phyloP scores from a whole-genome alignment of 2,329 filamentous ascomycete species.

The Scleromitrula shiraiana region DNA sequence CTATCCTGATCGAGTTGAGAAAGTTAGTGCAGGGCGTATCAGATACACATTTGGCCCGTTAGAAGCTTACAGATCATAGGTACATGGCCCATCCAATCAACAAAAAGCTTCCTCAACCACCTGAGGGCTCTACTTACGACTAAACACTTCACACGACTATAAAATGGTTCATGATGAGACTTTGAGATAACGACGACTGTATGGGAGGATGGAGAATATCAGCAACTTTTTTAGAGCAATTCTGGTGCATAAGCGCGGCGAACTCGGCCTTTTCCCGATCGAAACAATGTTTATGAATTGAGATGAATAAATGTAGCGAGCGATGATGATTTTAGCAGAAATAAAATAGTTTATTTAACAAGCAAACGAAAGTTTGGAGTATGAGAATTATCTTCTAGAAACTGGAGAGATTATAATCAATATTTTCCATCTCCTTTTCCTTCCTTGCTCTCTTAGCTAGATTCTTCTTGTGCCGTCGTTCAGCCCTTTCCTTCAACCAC shows the following conservation, averaged over 20 bases:
- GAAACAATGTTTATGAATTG: conserved; percentile 15
- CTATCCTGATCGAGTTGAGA: conserved; percentile 77
- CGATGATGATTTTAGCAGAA: conserved; percentile 2
- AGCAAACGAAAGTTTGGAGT: too few species aligned
- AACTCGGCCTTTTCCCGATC: conserved; percentile 20
- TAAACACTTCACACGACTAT: not conserved
- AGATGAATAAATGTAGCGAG: conserved; percentile 10
- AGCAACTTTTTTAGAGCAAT: conserved; percentile 15
- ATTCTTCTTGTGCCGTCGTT: conserved; percentile 17
- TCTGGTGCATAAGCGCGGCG: conserved; percentile 31
- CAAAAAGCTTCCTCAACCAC: conserved; percentile 92
- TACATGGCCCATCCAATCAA: conserved; percentile 88
- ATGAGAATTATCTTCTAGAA: too few species aligned
- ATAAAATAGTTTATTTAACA: not conserved
- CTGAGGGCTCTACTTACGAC: conserved; percentile 64
- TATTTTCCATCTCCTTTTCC: not conserved
- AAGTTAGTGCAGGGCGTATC: conserved; percentile 42
- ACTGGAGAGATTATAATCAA: not conserved
- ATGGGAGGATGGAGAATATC: not conserved
- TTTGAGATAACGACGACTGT: not conserved
- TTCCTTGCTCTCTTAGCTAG: conserved; percentile 9
- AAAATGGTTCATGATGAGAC: not conserved
- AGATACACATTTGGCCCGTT: not conserved
- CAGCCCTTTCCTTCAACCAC: conserved; percentile 30
- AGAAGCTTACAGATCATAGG: conserved; percentile 39